Conservation (phyloP, 2,329 filamentous ascomycete genomes). For the Ophiosphaerella korrae region DNA sequence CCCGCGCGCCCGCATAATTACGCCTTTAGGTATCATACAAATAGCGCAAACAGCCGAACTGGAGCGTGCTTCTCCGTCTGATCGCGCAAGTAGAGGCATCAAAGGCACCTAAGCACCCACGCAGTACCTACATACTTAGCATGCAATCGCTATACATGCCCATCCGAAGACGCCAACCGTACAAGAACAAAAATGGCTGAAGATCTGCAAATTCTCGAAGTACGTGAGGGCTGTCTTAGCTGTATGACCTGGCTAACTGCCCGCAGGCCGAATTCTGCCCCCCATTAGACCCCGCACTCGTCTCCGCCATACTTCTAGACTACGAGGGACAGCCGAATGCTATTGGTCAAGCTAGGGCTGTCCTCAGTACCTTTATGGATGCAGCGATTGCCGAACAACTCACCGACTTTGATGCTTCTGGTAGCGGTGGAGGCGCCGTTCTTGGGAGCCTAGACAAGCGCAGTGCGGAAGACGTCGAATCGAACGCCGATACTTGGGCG, state of each 20-base stretch:
- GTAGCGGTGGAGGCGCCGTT: constrained; percentile 58
- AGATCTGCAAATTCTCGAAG: constrained; percentile 40
- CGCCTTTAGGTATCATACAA: constrained; percentile 1
- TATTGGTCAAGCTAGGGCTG: constrained; percentile 60
- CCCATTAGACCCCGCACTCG: constrained; percentile 75
- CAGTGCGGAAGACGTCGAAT: constrained; percentile 33
- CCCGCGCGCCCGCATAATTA: constrained; percentile 5
- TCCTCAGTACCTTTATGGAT: constrained; percentile 69
- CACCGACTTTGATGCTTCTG: constrained; percentile 78
- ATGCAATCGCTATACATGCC: constrained; percentile 29
- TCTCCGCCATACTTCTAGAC: constrained; percentile 77
- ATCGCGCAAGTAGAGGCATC: not conserved
- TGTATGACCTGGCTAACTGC: constrained; percentile 17
- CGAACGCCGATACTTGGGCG: constrained; percentile 44
- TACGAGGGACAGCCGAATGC: constrained; percentile 65
- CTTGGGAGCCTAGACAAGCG: constrained; percentile 23
- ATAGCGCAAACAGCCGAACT: constrained; percentile 1
- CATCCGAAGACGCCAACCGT: constrained; percentile 28
- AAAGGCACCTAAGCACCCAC: not conserved
- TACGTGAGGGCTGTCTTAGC: constrained; percentile 15
- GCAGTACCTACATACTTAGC: constrained; percentile 18
- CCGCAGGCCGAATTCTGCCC: constrained; percentile 72
- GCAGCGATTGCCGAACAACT: constrained; percentile 70
- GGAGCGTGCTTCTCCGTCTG: not conserved
- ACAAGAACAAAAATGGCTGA: constrained; percentile 44